Conservation (phyloP, 805 yeast species). For the Cyberlindnera nakhonratchasimensis region DNA sequence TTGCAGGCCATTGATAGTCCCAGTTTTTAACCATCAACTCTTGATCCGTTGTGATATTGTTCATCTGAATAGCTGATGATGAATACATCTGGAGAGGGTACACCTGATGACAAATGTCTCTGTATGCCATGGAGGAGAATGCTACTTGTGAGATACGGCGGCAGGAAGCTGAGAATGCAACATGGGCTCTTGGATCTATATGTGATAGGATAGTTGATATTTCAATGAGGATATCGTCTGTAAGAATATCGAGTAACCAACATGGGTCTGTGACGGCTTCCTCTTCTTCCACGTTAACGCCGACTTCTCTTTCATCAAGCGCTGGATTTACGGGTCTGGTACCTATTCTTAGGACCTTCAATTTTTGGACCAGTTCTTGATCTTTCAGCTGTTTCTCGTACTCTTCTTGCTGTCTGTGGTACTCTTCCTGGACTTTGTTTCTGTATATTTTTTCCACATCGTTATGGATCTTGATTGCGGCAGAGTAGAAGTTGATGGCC, state of each 20-base stretch:
- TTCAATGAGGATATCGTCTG: slow-evolving; percentile 55
- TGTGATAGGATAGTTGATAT: slow-evolving; percentile 47
- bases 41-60: slow-evolving; percentile 35
- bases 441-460: slow-evolving; percentile 70
- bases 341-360: slow-evolving; percentile 1
- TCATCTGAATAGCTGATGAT: slow-evolving; percentile 37
- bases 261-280: slow-evolving; percentile 32
- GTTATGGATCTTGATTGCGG: slow-evolving; percentile 53
- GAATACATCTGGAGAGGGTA: slow-evolving; percentile 55
- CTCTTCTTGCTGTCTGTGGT: slow-evolving; percentile 28
- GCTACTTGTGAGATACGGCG: slow-evolving; percentile 53
- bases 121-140: slow-evolving; percentile 51
- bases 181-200: slow-evolving; percentile 60
- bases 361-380: not conserved
- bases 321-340: not conserved
- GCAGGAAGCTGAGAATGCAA: slow-evolving; percentile 57
- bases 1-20: slow-evolving; percentile 35
- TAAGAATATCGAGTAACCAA: slow-evolving; percentile 41
- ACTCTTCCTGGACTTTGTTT: slow-evolving; percentile 45
- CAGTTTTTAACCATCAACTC: slow-evolving; percentile 37
- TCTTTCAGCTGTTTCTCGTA: slow-evolving; percentile 10
- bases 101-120: slow-evolving; percentile 44
- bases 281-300: slow-evolving; percentile 7
- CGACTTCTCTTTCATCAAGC: slow-evolving; percentile 23
- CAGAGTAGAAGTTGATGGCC: slow-evolving; percentile 69